Evolutionary conservation across 2,329 filamentous ascomycete species (phyloP), one percentile per base, ranked within the genome.

Genomic region (Aspergillus flavus): DNA sequence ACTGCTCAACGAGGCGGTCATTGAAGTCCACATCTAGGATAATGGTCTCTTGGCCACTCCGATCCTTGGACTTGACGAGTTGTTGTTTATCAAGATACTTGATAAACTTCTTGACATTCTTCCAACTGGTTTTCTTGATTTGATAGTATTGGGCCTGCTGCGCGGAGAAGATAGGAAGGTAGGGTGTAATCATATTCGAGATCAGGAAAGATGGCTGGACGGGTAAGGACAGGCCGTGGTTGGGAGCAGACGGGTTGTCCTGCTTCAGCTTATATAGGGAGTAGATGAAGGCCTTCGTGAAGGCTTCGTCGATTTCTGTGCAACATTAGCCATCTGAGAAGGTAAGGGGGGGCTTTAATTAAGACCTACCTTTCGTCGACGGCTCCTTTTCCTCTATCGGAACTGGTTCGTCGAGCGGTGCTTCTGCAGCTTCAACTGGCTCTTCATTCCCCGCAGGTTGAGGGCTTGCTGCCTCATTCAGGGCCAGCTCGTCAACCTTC

Each of bases 121-220:
- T 91, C 86, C 86, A 90, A 65, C 85, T 88, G 3, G 87, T 88
- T 76, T 90, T 91, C 72, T 90, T 91, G 75, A 91, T 89, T 67
- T 88, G 86, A 58, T 88, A 84, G 64, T 81, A 86, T 61, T 84
- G 84, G 2, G 82, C 80, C 70, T 87, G 82, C 23, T 83, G 80
- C 6, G 85, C 78, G 12, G 83, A 85, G 72, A 83, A 84, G 23
- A 86, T 82, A 3, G 88, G 88, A 2, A 91, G 81, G 69, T 87
- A 89, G 1, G 89, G 89, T n/a, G 89, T 86, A 23, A 90, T 83
- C 60, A 91, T 81, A 59, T 83, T 85, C 10, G 87, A 83, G 73
- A 91, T 87, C 70, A 90, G 79, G 28, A 84, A 83, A 0, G 89
- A 90, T 54, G 88, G 87, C 28, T 86, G 84, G 1, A 91, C 80